Evolutionary conservation across 371 early-diverging fungal species (phyloP).

Genomic region (Mortierella sp.): DNA sequence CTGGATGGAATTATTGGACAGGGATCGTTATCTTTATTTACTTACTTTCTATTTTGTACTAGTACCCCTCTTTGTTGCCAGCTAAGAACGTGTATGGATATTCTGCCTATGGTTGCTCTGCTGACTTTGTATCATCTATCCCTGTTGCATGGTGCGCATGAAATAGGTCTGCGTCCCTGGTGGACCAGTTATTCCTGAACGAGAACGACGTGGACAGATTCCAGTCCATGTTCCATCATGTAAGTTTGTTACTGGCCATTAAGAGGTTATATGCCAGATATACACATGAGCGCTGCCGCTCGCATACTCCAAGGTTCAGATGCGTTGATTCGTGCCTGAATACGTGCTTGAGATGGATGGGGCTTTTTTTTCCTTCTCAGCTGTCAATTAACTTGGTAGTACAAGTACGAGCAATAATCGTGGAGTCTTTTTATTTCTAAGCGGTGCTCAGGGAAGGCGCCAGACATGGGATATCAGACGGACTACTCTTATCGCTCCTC

Average conservation of each 20-base stretch:
- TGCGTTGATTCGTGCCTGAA: too few species aligned
- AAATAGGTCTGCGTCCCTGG: conserved; percentile 45
- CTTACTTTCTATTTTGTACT: too few species aligned
- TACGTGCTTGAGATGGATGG: too few species aligned
- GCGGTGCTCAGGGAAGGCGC: neutral
- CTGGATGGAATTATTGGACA: neutral
- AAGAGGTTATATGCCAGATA: too few species aligned
- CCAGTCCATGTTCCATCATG: conserved; percentile 50
- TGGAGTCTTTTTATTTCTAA: conserved; percentile 6
- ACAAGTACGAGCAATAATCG: too few species aligned
- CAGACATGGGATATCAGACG: too few species aligned
- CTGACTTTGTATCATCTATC: neutral
- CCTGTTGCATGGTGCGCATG: too few species aligned
- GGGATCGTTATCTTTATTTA: neutral
- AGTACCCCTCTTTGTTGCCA: neutral
- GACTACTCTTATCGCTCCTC: neutral
- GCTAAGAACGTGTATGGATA: too few species aligned
- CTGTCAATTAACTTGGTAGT: too few species aligned
- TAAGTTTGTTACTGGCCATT: conserved; percentile 18
- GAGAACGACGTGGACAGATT: conserved; percentile 41
- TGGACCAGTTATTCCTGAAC: conserved; percentile 45
- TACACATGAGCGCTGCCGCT: too few species aligned
- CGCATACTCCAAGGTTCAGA: too few species aligned
- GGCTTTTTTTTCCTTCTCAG: conserved; percentile 1
- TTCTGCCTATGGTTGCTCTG: neutral